Conservation (phyloP, 1,139 yeast species). For the Sugiyamaella xylanicola region DNA sequence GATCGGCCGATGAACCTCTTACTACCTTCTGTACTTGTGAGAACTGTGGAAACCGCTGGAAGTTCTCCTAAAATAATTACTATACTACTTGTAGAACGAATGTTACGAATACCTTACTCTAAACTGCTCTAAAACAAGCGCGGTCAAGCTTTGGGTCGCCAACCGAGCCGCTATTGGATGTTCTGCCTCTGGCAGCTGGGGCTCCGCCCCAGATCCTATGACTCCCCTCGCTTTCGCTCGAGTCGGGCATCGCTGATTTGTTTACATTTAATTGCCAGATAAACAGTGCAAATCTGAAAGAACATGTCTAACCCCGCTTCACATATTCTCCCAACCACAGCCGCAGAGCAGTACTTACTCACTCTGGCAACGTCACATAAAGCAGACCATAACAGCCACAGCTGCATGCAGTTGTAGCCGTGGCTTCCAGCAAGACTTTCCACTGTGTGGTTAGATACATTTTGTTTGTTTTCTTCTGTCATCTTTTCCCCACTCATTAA, state of each 20-base stretch:
- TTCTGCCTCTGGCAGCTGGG: no score
- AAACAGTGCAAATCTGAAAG: no score
- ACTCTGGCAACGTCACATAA: not conserved
- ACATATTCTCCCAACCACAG: slow-evolving; percentile 1
- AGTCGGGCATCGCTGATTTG: no score
- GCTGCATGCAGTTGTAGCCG: not conserved
- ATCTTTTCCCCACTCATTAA: not conserved
- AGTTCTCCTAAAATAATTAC: slow-evolving; percentile 50
- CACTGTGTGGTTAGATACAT: not conserved
- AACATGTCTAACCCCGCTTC: not conserved
- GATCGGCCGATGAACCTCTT: slow-evolving; percentile 98
- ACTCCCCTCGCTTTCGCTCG: not conserved
- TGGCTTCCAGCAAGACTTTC: not conserved
- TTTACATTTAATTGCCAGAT: no score
- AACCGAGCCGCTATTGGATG: no score
- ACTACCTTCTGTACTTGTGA: slow-evolving; percentile 98
- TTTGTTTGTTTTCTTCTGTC: not conserved
- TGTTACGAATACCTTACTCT: slow-evolving; percentile 6
- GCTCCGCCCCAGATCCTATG: not conserved
- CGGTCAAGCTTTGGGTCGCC: no score
- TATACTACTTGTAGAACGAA: slow-evolving; percentile 14
- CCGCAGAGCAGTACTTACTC: not conserved
- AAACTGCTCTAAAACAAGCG: not conserved
- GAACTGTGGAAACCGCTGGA: slow-evolving; percentile 97
- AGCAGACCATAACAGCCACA: not conserved